Evolutionary conservation across 2,329 filamentous ascomycete species (phyloP).

Genomic region (Myriosclerotinia duriaeana): DNA sequence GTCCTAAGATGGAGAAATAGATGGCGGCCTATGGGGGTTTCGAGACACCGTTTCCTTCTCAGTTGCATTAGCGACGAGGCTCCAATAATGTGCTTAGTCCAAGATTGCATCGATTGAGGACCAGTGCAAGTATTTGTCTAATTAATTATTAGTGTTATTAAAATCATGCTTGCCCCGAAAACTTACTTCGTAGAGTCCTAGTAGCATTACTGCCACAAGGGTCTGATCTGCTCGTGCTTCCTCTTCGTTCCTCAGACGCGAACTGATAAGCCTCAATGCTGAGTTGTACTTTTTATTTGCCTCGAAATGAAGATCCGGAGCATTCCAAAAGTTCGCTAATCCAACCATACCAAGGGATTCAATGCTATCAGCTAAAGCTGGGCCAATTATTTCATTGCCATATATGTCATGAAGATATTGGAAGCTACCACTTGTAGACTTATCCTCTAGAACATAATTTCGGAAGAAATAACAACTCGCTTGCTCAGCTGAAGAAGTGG

Average conservation of each 20-base stretch:
- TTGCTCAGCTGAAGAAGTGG: slow-evolving; percentile 31
- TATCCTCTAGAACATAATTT: slow-evolving; percentile 34
- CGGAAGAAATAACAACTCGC: slow-evolving; percentile 36
- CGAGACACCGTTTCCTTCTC: slow-evolving; percentile 50
- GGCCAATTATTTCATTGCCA: slow-evolving; percentile 48
- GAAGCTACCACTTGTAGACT: slow-evolving; percentile 29
- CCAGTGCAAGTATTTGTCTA: slow-evolving; percentile 35
- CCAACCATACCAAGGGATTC: slow-evolving; percentile 33
- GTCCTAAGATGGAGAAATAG: slow-evolving; percentile 55
- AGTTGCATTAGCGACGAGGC: slow-evolving; percentile 51
- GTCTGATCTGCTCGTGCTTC: slow-evolving; percentile 35
- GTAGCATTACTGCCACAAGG: slow-evolving; percentile 34
- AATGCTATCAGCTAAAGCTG: slow-evolving; percentile 31
- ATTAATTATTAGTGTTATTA: slow-evolving; percentile 39
- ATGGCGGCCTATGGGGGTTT: slow-evolving; percentile 48
- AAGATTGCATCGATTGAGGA: slow-evolving; percentile 49
- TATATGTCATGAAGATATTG: slow-evolving; percentile 35
- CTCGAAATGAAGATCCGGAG: slow-evolving; percentile 26
- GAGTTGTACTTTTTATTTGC: slow-evolving; percentile 32
- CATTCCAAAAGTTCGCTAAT: slow-evolving; percentile 33
- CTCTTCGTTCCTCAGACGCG: slow-evolving; percentile 28
- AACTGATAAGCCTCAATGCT: slow-evolving; percentile 29
- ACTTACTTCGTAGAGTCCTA: slow-evolving; percentile 35
- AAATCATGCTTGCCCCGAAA: slow-evolving; percentile 46
- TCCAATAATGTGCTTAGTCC: slow-evolving; percentile 55